Evolutionary conservation across 345 rosid species (phyloP).

Genomic region (Melastoma malabathricum): DNA sequence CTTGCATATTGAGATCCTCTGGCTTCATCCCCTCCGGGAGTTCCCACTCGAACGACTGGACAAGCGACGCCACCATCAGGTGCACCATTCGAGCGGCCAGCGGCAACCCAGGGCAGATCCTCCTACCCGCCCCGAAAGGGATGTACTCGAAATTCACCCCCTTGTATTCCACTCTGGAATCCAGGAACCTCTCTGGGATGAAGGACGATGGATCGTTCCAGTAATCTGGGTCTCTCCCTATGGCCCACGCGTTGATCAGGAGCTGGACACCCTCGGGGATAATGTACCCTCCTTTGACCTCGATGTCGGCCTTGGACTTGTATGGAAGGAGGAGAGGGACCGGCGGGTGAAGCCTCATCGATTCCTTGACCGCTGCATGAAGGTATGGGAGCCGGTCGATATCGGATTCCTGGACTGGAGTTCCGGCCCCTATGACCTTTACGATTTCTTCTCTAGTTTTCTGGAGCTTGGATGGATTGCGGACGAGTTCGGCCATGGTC

Average conservation of each 20-base stretch:
- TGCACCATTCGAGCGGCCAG: no score
- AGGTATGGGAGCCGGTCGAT: no score
- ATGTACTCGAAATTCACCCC: conserved; percentile 11
- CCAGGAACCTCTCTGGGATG: conserved; percentile 12
- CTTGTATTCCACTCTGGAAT: conserved; percentile 3
- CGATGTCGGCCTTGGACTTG: conserved; percentile 4
- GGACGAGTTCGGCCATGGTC: conserved; percentile 19
- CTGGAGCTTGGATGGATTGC: conserved; percentile 4
- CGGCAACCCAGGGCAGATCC: no score
- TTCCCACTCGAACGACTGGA: conserved; percentile 17
- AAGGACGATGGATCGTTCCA: conserved; percentile 11
- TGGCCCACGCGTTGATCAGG: no score
- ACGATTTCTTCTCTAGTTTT: conserved; percentile 6
- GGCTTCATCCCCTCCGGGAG: conserved; percentile 10
- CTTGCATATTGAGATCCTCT: conserved; percentile 13
- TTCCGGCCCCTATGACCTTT: no score
- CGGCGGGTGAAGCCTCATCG: no score
- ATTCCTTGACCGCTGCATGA: no score
- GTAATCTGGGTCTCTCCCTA: conserved; percentile 10
- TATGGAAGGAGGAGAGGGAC: conserved; percentile 16
- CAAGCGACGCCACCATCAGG: conserved; percentile 15
- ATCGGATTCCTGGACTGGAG: no score
- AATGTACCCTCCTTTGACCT: conserved; percentile 7
- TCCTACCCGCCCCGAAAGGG: no score
- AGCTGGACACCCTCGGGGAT: no score